A percentile compares a stretch with the other conserved stretches of the same genome.
Conservation (phyloP, 345 rosid species). For the Salix dunnii region DNA sequence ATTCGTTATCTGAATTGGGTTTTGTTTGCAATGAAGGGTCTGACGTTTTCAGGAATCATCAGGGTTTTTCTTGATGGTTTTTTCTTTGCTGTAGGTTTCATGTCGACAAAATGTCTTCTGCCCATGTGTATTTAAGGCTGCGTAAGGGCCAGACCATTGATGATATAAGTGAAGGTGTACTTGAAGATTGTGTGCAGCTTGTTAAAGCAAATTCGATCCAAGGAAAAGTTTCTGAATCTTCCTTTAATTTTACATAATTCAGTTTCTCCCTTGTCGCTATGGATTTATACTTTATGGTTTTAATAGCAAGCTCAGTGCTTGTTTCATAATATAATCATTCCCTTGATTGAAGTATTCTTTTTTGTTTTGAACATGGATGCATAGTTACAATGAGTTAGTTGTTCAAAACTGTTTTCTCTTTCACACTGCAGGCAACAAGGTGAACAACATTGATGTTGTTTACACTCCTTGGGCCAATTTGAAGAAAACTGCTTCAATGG, state of each 20-base stretch:
- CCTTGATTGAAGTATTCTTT: not conserved
- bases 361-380: not conserved
- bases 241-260: not conserved
- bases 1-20: not conserved
- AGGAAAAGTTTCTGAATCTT: constrained; percentile 40
- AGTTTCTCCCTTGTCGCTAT: not conserved
- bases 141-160: constrained; percentile 84
- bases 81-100: constrained; percentile 67
- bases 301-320: not conserved
- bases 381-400: not conserved
- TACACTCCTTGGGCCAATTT: constrained; percentile 96
- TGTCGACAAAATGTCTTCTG: constrained; percentile 98
- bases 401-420: not conserved
- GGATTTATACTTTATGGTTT: not conserved
- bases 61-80: not conserved
- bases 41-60: too few species aligned
- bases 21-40: not conserved
- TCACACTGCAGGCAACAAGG: constrained; percentile 70
- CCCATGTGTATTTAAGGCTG: constrained; percentile 91
- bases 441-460: constrained; percentile 88
- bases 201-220: constrained; percentile 98
- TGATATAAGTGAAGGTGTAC: constrained; percentile 73
- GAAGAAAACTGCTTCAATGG: constrained; percentile 96
- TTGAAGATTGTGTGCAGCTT: constrained; percentile 96
- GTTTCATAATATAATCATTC: not conserved